A percentile compares a stretch with the other conserved stretches of the same genome.
phyloP scores from a whole-genome alignment of 306 rosid species.

The Mucuna pruriens region DNA sequence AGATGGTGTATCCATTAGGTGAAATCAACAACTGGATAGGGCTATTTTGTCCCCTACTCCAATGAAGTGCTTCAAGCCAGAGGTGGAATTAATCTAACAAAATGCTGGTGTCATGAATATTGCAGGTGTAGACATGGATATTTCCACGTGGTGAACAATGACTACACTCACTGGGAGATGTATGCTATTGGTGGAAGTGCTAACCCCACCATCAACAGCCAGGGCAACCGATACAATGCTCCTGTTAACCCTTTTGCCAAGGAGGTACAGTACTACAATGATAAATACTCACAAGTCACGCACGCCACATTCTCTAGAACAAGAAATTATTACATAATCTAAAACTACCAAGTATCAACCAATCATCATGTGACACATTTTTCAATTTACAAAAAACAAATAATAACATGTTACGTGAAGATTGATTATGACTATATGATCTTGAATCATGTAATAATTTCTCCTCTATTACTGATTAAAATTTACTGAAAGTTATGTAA shows the following conservation, averaged over 20 bases:
- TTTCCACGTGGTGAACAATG: constrained; percentile 99
- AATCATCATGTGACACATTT: too few relatives aligned
- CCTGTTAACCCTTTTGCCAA: constrained; percentile 85
- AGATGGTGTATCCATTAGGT: background rate
- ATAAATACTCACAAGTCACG: too few relatives aligned
- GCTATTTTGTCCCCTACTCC: background rate
- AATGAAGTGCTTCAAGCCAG: background rate
- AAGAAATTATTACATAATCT: too few relatives aligned
- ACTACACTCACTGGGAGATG: constrained; percentile 99
- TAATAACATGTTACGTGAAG: too few relatives aligned
- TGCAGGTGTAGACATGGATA: constrained; percentile 97
- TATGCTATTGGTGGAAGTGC: constrained; percentile 99
- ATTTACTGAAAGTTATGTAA: too few relatives aligned
- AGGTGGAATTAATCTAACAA: constrained; percentile 35
- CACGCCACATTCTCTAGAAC: too few relatives aligned
- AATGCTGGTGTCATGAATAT: constrained; percentile 28
- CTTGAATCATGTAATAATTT: too few relatives aligned
- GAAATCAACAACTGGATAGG: constrained; percentile 33
- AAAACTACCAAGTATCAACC: too few relatives aligned
- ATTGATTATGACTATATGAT: too few relatives aligned
- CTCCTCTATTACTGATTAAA: too few relatives aligned
- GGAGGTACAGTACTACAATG: constrained; percentile 62
- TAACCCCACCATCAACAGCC: constrained; percentile 94
- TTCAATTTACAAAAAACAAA: too few relatives aligned
- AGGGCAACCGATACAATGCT: constrained; percentile 96